Percentiles rank a stretch among this genome's conserved stretches.
These are phyloP conservation scores for Lactarius hatsudake DNA, from an alignment of 768 basidiomycete genomes.

Conservation along the genomic window DNA sequence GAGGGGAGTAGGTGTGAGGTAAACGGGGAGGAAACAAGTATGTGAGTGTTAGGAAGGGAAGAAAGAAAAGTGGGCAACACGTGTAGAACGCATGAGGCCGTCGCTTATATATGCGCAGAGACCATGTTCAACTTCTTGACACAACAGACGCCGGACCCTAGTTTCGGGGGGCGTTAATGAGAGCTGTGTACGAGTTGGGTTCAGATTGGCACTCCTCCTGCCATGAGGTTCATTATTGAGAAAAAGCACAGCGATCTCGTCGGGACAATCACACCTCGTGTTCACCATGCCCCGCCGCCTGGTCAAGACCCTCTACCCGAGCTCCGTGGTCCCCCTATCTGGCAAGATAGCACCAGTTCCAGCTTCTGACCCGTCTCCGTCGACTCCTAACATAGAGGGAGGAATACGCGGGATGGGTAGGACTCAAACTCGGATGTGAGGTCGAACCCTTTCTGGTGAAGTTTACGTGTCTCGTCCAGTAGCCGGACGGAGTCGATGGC, in stretches of 20 bases:
- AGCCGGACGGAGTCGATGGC: background rate
- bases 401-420: background rate
- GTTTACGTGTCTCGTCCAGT: background rate
- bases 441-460: background rate
- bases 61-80: conserved; percentile 26
- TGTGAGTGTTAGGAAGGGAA: conserved; percentile 20
- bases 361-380: background rate
- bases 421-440: background rate
- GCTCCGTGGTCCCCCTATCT: conserved; percentile 22
- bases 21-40: background rate
- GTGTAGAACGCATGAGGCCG: conserved; percentile 28
- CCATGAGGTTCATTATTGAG: conserved; percentile 18
- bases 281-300: conserved; percentile 1
- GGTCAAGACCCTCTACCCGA: conserved; percentile 13
- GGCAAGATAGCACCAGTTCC: background rate
- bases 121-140: conserved; percentile 20
- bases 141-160: conserved; percentile 15
- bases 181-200: background rate
- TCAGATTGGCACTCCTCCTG: conserved; percentile 3
- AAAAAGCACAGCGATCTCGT: conserved; percentile 13
- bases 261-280: conserved; percentile 16
- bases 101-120: conserved; percentile 25
- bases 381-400: background rate
- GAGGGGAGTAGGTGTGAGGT: background rate
- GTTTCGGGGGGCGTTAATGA: conserved; percentile 15